A percentile compares a stretch with the other conserved stretches of the same genome.
phyloP scores from a whole-genome alignment of 140 eudicot genomes.

The Erigeron philadelphicus region DNA sequence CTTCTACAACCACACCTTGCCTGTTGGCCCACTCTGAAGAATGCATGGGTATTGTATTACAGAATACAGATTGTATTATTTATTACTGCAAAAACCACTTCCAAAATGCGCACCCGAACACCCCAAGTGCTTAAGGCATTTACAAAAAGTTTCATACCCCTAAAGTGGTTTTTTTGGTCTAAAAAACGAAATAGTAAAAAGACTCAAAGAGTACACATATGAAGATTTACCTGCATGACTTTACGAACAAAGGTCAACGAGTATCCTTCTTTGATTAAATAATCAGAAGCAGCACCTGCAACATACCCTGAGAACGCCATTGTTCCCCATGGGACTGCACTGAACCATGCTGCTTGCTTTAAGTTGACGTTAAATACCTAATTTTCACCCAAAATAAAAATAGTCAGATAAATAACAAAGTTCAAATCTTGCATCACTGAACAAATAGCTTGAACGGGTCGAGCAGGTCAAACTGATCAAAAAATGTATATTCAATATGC shows the following conservation, averaged over 20 bases:
- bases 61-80: no score
- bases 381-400: neutral
- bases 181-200: neutral
- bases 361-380: conserved; percentile 80
- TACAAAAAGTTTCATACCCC: no score
- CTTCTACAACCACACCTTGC: no score
- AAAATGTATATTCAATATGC: neutral
- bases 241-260: conserved; percentile 72
- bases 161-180: no score
- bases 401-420: conserved; percentile 3
- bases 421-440: neutral
- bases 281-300: conserved; percentile 87
- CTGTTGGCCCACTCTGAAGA: no score
- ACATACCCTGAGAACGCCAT: conserved; percentile 91
- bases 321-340: conserved; percentile 99
- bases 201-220: neutral
- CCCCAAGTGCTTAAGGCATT: no score
- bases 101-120: no score
- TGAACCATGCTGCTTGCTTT: conserved; percentile 99
- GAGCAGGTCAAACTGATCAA: no score
- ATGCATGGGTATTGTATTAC: no score
- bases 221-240: conserved; percentile 73
- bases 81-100: no score
- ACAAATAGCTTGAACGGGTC: no score
- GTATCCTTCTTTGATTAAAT: conserved; percentile 60